Conservation (phyloP, 495 filamentous ascomycete genomes). For the Sabuloglossum arenarium region DNA sequence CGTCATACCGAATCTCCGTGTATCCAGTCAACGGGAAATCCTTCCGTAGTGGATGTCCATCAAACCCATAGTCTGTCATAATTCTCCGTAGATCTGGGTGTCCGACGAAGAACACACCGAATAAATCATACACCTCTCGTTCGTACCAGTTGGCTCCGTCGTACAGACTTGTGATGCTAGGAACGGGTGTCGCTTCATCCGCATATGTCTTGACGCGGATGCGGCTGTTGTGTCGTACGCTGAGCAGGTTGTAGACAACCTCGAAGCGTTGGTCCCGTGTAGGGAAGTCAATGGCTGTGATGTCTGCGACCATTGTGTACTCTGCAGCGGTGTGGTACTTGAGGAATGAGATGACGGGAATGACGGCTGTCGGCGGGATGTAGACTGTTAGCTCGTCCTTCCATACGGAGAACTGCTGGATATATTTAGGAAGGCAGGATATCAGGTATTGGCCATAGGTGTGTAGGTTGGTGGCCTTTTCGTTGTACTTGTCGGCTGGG, state of each 20-base stretch:
- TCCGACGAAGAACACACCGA: constrained; percentile 86
- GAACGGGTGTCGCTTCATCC: constrained; percentile 88
- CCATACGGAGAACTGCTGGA: constrained; percentile 98
- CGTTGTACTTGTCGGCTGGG: constrained; percentile 76
- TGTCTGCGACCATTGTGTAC: constrained; percentile 79
- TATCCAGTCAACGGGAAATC: constrained; percentile 98
- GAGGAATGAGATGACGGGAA: constrained; percentile 84
- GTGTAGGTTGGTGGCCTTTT: constrained; percentile 67
- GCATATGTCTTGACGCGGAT: constrained; percentile 98
- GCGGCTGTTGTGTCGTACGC: constrained; percentile 83
- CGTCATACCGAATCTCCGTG: constrained; percentile 93
- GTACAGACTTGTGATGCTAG: constrained; percentile 64
- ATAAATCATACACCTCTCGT: constrained; percentile 92
- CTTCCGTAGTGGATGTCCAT: constrained; percentile 91
- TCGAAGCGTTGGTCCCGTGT: constrained; percentile 90
- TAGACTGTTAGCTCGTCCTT: constrained; percentile 96
- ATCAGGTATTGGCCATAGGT: constrained; percentile 91
- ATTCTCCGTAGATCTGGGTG: constrained; percentile 95
- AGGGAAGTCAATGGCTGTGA: constrained; percentile 90
- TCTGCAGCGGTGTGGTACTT: constrained; percentile 96
- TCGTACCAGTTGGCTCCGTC: constrained; percentile 99
- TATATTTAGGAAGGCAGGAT: constrained; percentile 88
- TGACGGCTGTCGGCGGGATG: constrained; percentile 66
- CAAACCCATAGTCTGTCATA: constrained; percentile 99
- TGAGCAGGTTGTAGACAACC: constrained; percentile 93